Evolutionary conservation across 306 rosid genomes (phyloP), one percentile per base, ranked within the genome.

Genomic region (Ziziphus jujuba): DNA sequence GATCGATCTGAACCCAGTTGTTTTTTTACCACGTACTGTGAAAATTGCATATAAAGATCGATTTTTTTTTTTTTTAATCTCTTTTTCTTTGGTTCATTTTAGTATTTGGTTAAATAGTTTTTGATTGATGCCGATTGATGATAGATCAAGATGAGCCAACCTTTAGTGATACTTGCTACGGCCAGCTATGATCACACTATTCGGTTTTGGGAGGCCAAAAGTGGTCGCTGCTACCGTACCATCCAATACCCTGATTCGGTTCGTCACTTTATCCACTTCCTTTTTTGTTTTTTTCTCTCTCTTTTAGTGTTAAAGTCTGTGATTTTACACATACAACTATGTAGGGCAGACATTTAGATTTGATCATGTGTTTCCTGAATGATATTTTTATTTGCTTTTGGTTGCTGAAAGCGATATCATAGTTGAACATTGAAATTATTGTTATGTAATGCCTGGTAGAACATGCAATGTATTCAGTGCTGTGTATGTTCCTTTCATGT

Each of bases 241-340:
- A 95, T 95, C 61, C 96, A 88, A 45, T 88, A 90, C 75, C 99
- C 97, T 31, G 99, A 95, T 80, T 95, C 99, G 81, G 99, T 95
- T 61, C 38, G 85, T 48, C 47, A 12, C 51, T 38, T 31, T 54
- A 40, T 25, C 6, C 16, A 24, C 15, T 54, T 34, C 50, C 45
- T 11, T 9, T 69, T 35, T n/a, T n/a, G n/a, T n/a, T n/a, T n/a
- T n/a, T n/a, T n/a, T n/a, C n/a, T n/a, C n/a, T 59, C 5, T 15
- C 5, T 1, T 50, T 50, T 17, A 16, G 22, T 10, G 21, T 50
- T 16, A 50, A 16, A 50, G 16, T n/a, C 8, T 50, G 55, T 50
- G 11, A 3, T 38, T 55, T 2, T 50, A 10, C 33, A 28, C 33
- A 28, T 28, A 4, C 33, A 28, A 28, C 33, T 28, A 28, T 28